Evolutionary conservation across 2,329 filamentous ascomycete species (phyloP).

Genomic region (Onygena corvina): DNA sequence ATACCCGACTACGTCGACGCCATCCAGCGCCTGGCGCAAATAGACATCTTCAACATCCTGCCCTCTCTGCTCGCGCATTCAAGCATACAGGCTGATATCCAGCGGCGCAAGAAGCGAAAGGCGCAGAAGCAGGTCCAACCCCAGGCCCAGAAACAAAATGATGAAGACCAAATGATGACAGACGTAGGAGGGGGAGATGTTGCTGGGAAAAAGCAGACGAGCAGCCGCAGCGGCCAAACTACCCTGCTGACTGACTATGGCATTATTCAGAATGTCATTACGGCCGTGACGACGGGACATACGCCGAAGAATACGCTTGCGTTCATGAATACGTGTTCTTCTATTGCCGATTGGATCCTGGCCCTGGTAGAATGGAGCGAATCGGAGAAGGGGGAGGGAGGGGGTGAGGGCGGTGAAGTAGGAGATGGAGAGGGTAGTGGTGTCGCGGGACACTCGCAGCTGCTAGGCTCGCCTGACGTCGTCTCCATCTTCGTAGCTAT

Average conservation of each 20-base stretch:
- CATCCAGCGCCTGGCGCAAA: slow-evolving; percentile 25
- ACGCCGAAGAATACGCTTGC: slow-evolving; percentile 24
- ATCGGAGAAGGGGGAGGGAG: slow-evolving; percentile 15
- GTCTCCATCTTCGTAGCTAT: slow-evolving; percentile 30
- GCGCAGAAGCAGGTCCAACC: neutral
- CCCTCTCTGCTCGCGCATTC: slow-evolving; percentile 26
- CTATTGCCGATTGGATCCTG: slow-evolving; percentile 30
- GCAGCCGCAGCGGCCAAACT: no score
- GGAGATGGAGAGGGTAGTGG: no score
- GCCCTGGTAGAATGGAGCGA: slow-evolving; percentile 28
- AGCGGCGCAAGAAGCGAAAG: slow-evolving; percentile 4
- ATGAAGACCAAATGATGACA: no score
- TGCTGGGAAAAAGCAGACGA: slow-evolving; percentile 12
- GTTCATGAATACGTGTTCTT: slow-evolving; percentile 24
- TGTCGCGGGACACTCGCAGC: no score
- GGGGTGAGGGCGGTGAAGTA: no score
- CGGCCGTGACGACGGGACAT: slow-evolving; percentile 27
- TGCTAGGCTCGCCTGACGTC: slow-evolving; percentile 26
- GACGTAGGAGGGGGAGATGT: slow-evolving; percentile 9
- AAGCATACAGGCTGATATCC: slow-evolving; percentile 22
- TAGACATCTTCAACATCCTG: slow-evolving; percentile 27
- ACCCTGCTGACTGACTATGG: slow-evolving; percentile 34
- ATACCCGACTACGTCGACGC: slow-evolving; percentile 32
- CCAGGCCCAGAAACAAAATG: neutral
- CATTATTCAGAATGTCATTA: slow-evolving; percentile 32